These are phyloP conservation scores for Rhizopogon rudus DNA, from an alignment of 768 basidiomycete genomes.

Conservation along the genomic window DNA sequence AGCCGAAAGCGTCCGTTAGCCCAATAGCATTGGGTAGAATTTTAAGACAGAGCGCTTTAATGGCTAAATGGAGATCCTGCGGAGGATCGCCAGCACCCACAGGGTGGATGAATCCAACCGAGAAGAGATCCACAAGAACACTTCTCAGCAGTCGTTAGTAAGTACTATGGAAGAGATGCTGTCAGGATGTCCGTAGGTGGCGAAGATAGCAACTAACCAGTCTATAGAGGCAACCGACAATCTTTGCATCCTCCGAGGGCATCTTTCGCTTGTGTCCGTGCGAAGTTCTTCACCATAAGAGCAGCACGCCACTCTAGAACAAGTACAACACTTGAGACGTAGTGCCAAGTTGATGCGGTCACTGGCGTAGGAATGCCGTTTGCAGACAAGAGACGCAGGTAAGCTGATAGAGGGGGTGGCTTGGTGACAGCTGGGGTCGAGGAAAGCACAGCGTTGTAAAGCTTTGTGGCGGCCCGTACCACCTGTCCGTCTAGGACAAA, in stretches of 20 bases:
- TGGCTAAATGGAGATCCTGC: constrained; percentile 42
- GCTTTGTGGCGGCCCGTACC: constrained; percentile 64
- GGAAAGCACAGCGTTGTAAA: constrained; percentile 37
- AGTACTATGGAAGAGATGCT: constrained; percentile 38
- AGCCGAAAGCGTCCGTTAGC: constrained; percentile 69
- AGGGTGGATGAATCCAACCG: constrained; percentile 41
- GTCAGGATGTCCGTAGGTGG: background rate
- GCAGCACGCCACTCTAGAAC: constrained; percentile 68
- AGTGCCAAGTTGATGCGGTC: constrained; percentile 29
- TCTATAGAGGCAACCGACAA: constrained; percentile 20
- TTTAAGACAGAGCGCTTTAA: constrained; percentile 42
- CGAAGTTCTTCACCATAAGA: constrained; percentile 40
- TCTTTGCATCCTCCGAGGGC: constrained; percentile 12
- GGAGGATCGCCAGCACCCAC: constrained; percentile 35
- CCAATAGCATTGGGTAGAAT: constrained; percentile 63
- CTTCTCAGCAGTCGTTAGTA: constrained; percentile 54
- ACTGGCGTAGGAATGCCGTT: constrained; percentile 6
- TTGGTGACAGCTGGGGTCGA: constrained; percentile 32
- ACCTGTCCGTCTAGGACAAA: constrained; percentile 74
- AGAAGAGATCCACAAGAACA: constrained; percentile 54
- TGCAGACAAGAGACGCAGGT: constrained; percentile 47
- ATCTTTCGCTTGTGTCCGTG: constrained; percentile 26
- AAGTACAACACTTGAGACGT: constrained; percentile 34
- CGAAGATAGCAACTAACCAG: constrained; percentile 17
- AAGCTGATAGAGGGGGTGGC: constrained; percentile 24